Percentiles rank a stretch among this genome's conserved stretches.
phyloP scores from a whole-genome alignment of 768 basidiomycete genomes.

The Leccinum imitatum region DNA sequence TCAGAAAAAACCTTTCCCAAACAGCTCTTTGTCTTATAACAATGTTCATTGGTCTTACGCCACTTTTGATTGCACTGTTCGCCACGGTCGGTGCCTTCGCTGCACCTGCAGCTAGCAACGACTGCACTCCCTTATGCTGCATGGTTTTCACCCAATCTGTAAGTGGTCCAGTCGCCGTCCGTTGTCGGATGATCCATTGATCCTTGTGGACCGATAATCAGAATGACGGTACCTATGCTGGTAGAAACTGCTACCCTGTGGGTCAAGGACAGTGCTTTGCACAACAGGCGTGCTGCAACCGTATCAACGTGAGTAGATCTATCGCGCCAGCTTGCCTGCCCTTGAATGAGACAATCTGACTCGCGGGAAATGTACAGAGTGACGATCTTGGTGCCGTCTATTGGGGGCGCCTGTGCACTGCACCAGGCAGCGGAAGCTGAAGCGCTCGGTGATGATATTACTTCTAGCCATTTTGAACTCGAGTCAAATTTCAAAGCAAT shows the following conservation, averaged over 20 bases:
- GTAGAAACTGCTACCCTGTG: no score
- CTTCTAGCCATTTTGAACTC: no score
- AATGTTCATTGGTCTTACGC: background rate
- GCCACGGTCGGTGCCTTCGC: background rate
- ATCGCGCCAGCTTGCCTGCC: background rate
- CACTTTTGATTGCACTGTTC: background rate
- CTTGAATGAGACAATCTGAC: background rate
- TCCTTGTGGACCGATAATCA: background rate
- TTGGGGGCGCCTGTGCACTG: no score
- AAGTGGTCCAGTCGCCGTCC: background rate
- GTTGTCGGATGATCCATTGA: background rate
- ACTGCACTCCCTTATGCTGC: background rate
- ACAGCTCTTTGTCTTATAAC: background rate
- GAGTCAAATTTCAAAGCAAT: no score
- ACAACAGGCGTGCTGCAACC: conserved; percentile 1
- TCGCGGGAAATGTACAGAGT: background rate
- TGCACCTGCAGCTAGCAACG: background rate
- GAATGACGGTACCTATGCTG: background rate
- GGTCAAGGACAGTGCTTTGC: no score
- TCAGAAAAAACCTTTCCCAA: no score
- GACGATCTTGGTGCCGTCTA: no score
- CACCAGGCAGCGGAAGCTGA: no score
- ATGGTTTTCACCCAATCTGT: background rate
- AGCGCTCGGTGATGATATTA: background rate
- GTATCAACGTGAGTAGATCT: background rate